Evolutionary conservation across 2,329 filamentous ascomycete genomes (phyloP), one percentile per base, ranked within the genome.

Genomic region (Fusarium equiseti): DNA sequence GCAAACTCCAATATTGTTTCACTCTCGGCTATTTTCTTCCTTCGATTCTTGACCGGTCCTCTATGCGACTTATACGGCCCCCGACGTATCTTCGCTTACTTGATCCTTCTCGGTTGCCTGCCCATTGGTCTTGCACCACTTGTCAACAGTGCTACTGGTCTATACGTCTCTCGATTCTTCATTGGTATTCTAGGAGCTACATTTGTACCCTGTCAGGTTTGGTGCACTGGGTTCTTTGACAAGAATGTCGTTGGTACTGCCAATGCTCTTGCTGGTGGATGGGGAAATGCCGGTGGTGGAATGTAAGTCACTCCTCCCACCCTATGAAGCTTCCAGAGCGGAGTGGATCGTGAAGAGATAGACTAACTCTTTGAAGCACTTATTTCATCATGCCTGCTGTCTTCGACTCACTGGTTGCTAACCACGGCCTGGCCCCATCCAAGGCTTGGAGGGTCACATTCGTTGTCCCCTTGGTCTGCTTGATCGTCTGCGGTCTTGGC

Each of bases 341-440:
- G 13, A 43, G 24, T 9, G 11, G 12, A 27, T 26, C 18, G 9
- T 29, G 12, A 29, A 29, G 9, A 29, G 8, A 26, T n/a, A 8
- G 7, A 16, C 68, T 71, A 18, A 71, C 44, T 50, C 8, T 11
- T 15, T n/a, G 4, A 38, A 71, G 68, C 72, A 97, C 94, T 3
- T 97, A 97, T 83, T 97, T 97, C 79, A 88, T 95, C 74, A 97
- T 97, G 94, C 94, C 95, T 3, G 93, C 93, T 8, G 90, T 97
- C 61, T 96, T 91, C 80, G 91, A 97, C 79, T 92, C 92, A 1
- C 84, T 97, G 24, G 87, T 92, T 24, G 75, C 81, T 9, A 76
- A 85, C 2, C 85, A 85, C 51, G 88, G 89, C 9, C 83, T 95
- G 58, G 82, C 85, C 2, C 81, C 89, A 4, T 89, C 92, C 73